Evolutionary conservation across 345 rosid species (phyloP).

Genomic region (Lepidium aucheri): DNA sequence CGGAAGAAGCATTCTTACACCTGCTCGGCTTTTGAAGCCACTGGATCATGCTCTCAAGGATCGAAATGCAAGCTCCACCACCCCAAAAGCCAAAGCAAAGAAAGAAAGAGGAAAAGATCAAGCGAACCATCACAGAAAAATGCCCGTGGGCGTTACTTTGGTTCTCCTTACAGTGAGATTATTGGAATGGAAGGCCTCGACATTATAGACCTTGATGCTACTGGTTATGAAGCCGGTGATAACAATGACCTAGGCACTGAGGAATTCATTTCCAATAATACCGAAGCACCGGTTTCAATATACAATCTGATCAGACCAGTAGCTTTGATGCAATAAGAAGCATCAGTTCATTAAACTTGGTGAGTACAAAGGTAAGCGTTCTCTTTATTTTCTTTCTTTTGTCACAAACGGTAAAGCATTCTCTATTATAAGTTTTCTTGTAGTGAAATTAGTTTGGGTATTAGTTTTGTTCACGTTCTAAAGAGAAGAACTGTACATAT

Average conservation of each 20-base stretch:
- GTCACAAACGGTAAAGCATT: too few relatives aligned
- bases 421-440: background rate
- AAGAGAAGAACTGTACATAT: slow-evolving; percentile 9
- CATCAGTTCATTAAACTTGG: slow-evolving; percentile 3
- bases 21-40: slow-evolving; percentile 64
- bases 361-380: slow-evolving; percentile 22
- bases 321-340: slow-evolving; percentile 26
- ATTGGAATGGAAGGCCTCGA: slow-evolving; percentile 35
- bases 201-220: slow-evolving; percentile 42
- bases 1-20: slow-evolving; percentile 84
- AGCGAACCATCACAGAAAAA: slow-evolving; percentile 31
- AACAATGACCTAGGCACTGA: slow-evolving; percentile 11
- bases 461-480: background rate
- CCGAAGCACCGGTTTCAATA: slow-evolving; percentile 32
- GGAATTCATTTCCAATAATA: slow-evolving; percentile 19
- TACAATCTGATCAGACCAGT: slow-evolving; percentile 53
- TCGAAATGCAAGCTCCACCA: slow-evolving; percentile 84
- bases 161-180: slow-evolving; percentile 19
- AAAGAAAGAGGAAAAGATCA: slow-evolving; percentile 51
- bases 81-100: slow-evolving; percentile 54
- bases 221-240: slow-evolving; percentile 42
- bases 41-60: slow-evolving; percentile 68
- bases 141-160: slow-evolving; percentile 59
- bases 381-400: too few relatives aligned
- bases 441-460: background rate